A percentile compares a stretch with the other conserved stretches of the same genome.
phyloP scores from a whole-genome alignment of 768 basidiomycete species.

The Cytidiella melzeri region DNA sequence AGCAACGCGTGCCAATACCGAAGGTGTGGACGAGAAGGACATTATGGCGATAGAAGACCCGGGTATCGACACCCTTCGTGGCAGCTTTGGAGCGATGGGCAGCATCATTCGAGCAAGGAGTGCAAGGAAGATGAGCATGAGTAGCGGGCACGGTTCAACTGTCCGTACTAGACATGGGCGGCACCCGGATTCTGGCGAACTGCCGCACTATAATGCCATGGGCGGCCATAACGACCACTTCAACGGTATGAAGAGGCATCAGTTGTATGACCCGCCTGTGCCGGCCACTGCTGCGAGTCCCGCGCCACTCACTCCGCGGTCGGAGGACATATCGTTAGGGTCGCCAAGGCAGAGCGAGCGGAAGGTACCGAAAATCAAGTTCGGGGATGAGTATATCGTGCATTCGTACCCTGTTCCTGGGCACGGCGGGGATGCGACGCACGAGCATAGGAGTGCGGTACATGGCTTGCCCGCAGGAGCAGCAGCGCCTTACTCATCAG shows the following conservation, averaged over 20 bases:
- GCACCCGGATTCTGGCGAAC: conserved; percentile 21
- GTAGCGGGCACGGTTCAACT: conserved; percentile 14
- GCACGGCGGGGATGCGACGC: conserved; percentile 20
- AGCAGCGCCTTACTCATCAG: conserved; percentile 10
- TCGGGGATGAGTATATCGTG: conserved; percentile 64
- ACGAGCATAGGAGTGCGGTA: conserved; percentile 20
- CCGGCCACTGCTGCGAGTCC: conserved; percentile 28
- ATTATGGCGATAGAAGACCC: conserved; percentile 73
- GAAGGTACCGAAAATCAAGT: conserved; percentile 61
- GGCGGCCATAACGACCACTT: conserved; percentile 27
- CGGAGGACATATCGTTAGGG: conserved; percentile 33
- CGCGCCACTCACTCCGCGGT: background rate
- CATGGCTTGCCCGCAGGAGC: background rate
- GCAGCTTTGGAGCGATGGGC: conserved; percentile 87
- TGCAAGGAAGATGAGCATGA: conserved; percentile 28
- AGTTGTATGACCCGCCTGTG: conserved; percentile 86
- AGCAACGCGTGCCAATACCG: conserved; percentile 71
- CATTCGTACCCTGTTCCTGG: conserved; percentile 56
- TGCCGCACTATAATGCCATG: conserved; percentile 20
- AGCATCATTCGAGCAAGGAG: conserved; percentile 77
- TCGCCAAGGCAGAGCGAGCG: conserved; percentile 18
- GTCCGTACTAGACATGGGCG: conserved; percentile 20
- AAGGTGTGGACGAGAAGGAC: conserved; percentile 61
- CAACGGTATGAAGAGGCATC: conserved; percentile 64
- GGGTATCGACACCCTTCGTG: conserved; percentile 86